Conservation (phyloP, 768 basidiomycete genomes). For the Hydnomerulius pinastri region DNA sequence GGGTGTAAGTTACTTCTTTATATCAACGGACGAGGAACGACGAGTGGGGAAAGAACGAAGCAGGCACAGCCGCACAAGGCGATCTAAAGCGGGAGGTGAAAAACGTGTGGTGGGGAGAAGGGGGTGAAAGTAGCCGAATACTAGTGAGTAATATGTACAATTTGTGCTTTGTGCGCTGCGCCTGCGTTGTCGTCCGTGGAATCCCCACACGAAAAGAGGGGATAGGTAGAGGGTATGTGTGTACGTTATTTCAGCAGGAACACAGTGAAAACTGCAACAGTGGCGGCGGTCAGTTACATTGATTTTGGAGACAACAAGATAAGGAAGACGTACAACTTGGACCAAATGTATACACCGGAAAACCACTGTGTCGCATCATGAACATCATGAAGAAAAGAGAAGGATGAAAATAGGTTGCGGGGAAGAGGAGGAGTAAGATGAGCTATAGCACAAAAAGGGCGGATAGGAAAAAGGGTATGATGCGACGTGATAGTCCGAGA, state of each 20-base stretch:
- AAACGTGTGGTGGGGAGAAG: not conserved
- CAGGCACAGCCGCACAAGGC: conserved; percentile 22
- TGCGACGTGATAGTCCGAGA: conserved; percentile 35
- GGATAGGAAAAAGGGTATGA: conserved; percentile 25
- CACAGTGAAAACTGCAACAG: conserved; percentile 21
- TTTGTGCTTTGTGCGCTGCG: conserved; percentile 21
- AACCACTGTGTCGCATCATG: conserved; percentile 35
- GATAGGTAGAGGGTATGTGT: conserved; percentile 28
- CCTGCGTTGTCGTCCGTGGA: conserved; percentile 13
- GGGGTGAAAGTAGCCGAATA: conserved; percentile 12
- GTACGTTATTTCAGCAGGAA: conserved; percentile 27
- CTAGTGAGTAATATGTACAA: conserved; percentile 20
- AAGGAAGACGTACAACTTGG: conserved; percentile 24
- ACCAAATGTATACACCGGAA: conserved; percentile 30
- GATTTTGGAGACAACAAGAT: no score
- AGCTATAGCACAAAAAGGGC: conserved; percentile 27
- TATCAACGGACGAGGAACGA: not conserved
- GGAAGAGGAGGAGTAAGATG: conserved; percentile 1
- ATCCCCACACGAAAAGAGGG: not conserved
- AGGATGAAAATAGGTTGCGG: not conserved
- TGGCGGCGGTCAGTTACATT: conserved; percentile 9
- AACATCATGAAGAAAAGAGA: conserved; percentile 19
- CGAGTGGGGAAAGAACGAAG: not conserved
- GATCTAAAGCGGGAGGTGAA: no score
- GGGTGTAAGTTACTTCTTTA: conserved; percentile 22